Evolutionary conservation across 78 protist genomes (phyloP).

Genomic region (Dictyostelium firmibasis): DNA sequence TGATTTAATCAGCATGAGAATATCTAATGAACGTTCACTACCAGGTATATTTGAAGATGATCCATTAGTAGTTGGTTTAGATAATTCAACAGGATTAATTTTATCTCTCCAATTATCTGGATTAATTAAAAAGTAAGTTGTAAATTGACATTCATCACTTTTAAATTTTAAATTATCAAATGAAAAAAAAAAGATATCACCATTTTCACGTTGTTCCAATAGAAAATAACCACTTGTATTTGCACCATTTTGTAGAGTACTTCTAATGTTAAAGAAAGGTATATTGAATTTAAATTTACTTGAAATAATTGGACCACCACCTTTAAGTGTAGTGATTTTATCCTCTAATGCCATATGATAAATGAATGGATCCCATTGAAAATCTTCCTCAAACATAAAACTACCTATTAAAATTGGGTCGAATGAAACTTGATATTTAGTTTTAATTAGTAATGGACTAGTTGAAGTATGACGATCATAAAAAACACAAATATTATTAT

Average conservation of each 20-base stretch:
- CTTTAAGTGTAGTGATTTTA: background rate
- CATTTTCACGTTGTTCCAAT: constrained; percentile 52
- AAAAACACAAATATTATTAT: constrained; percentile 1
- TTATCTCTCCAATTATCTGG: constrained; percentile 26
- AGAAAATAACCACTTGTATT: background rate
- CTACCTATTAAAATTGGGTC: background rate
- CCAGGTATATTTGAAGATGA: background rate
- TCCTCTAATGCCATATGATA: constrained; percentile 10
- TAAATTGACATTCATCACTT: background rate
- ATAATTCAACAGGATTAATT: background rate
- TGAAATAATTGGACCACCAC: constrained; percentile 37
- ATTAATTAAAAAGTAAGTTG: background rate
- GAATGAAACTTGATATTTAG: constrained; percentile 2
- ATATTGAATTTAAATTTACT: background rate
- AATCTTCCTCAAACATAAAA: background rate
- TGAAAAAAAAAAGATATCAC: constrained; percentile 27
- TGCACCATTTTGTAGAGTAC: background rate
- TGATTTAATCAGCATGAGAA: background rate
- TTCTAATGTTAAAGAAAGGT: background rate
- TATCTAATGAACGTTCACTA: background rate
- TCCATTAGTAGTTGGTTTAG: background rate
- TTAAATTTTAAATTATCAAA: background rate
- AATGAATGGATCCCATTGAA: constrained; percentile 49
- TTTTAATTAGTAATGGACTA: constrained; percentile 8
- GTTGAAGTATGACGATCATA: background rate